Percentiles rank a stretch among this genome's conserved stretches.
Evolutionary conservation across 192 early-diverging fungal genomes (phyloP).

Genomic region (Chytriomyces sp.): DNA sequence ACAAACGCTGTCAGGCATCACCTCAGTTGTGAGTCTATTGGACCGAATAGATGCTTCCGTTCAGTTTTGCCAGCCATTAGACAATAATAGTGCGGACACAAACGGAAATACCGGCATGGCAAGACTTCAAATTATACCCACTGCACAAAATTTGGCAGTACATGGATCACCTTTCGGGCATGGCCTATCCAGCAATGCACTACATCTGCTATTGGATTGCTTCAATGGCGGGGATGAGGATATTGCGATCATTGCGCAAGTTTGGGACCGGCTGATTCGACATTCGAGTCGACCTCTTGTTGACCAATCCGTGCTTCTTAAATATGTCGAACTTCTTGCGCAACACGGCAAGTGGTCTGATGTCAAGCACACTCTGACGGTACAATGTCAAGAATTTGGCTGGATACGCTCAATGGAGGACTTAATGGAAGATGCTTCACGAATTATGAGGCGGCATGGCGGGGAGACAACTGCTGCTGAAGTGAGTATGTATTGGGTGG

Average conservation of each 20-base stretch:
- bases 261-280: conserved; percentile 11
- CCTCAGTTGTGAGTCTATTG: not conserved
- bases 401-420: conserved; percentile 2
- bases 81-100: too few relatives aligned
- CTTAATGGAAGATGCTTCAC: not conserved
- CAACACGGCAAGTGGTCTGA: conserved; percentile 8
- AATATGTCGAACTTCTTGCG: conserved; percentile 9
- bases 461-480: too few relatives aligned
- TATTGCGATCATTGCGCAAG: not conserved
- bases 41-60: conserved; percentile 11
- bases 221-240: conserved; percentile 15
- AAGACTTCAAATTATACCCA: not conserved
- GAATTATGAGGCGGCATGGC: conserved; percentile 1
- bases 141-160: too few relatives aligned
- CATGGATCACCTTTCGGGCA: not conserved
- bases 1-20: not conserved
- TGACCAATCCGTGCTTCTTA: conserved; percentile 5
- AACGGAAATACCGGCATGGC: not conserved
- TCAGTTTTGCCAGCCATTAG: not conserved
- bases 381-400: conserved; percentile 7
- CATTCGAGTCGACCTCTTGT: not conserved
- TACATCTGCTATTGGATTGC: conserved; percentile 1
- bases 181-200: not conserved
- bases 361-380: conserved; percentile 4
- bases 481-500: too few relatives aligned